Percentiles rank a stretch among this genome's conserved stretches.
Evolutionary conservation across 2,329 filamentous ascomycete species (phyloP).

Genomic region (Paecilomyces sp.): DNA sequence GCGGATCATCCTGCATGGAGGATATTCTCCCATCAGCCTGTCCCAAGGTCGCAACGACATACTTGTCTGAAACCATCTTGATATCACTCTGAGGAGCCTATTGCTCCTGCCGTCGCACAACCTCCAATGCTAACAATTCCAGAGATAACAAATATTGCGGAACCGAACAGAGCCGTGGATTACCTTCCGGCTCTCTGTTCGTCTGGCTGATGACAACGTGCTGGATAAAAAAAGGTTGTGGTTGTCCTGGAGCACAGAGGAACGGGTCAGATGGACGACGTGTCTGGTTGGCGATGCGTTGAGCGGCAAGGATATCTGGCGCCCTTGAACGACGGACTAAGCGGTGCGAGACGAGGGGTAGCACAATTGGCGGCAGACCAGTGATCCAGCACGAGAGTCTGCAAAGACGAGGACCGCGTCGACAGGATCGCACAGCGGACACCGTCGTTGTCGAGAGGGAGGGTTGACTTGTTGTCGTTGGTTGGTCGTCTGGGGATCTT

Average conservation of each 20-base stretch:
- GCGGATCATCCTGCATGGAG: not conserved
- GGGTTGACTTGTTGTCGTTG: too few relatives aligned
- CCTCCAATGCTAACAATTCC: constrained; percentile 24
- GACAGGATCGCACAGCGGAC: not conserved
- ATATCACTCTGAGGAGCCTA: constrained; percentile 23
- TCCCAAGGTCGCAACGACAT: constrained; percentile 8
- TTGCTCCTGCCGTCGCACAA: constrained; percentile 26
- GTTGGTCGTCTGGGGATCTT: not conserved
- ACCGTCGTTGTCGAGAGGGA: not conserved
- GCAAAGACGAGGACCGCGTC: not conserved
- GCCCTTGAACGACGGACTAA: not conserved
- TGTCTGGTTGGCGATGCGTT: constrained; percentile 7
- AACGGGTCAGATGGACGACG: constrained; percentile 3
- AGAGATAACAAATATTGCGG: not conserved
- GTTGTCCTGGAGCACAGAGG: not conserved
- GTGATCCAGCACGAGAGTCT: constrained; percentile 8
- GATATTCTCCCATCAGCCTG: not conserved
- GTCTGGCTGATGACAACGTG: not conserved
- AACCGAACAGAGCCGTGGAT: not conserved
- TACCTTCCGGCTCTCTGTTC: not conserved
- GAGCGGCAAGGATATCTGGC: constrained; percentile 3
- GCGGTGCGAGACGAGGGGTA: not conserved
- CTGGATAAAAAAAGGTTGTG: not conserved
- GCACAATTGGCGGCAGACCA: not conserved
- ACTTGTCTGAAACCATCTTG: constrained; percentile 39